Base-by-base conservation (phyloP, 176 grass and related monocot genomes). In the Aechmea fasciata region DNA sequence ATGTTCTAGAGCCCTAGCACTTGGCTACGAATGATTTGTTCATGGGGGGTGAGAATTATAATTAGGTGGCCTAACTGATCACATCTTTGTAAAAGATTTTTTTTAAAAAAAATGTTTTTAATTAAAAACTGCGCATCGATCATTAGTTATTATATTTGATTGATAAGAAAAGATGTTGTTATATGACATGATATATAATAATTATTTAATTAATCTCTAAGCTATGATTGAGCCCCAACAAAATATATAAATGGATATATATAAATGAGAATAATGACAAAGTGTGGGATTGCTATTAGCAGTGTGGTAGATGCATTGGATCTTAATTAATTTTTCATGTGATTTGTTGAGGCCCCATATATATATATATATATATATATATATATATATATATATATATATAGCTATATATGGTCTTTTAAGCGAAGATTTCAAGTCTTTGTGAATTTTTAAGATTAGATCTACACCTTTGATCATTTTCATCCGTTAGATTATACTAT, bases 51-150 rank as follows among this genome's bases (percentile, higher is more conserved):
- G 67, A 26, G 18, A n/a, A 6, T 73, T 68, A 10, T 19, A 63
- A 68, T 75, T 85, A 75, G 82, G 61, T 88, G 68, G 65, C 78
- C 82, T 72, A 84, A 78, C 75, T 33, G n/a, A n/a, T n/a, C 13
- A 2, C 47, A 23, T 54, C 15, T 54, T 20, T 13, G 14, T 41
- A 41, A 41, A 61, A 18, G 9, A 18, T 61, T 61, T 24, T n/a
- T n/a, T n/a, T n/a, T n/a, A n/a, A n/a, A n/a, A 26, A 18, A 8
- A 61, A 22, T 22, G 10, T 22, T 18, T 61, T 9, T n/a, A 13
- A n/a, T n/a, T n/a, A n/a, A 61, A 61, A 41, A 6, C 5, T 51
- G 7, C 64, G 41, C 20, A n/a, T n/a, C n/a, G n/a, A n/a, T n/a
- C 69, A 20, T 68, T 68, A 28, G 67, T 18, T 23, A 15, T 9